Base-by-base conservation (phyloP, 768 basidiomycete species). In the Xerocomus brunneocitrinus region DNA sequence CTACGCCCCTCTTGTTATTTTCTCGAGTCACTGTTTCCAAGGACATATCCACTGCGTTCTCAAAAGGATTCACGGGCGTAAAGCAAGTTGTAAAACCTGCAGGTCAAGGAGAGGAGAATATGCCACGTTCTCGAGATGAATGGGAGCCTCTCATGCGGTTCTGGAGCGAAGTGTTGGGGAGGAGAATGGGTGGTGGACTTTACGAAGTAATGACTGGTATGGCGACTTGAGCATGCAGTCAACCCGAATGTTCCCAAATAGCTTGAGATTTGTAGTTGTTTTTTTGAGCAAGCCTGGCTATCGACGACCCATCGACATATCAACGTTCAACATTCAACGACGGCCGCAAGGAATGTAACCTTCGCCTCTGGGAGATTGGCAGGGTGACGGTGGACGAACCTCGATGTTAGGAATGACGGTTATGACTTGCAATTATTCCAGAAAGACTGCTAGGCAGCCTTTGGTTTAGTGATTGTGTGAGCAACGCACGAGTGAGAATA, bases 111-210 rank as follows among this genome's bases (percentile, higher is more conserved):
- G 64, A 66, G 5, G 72, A 74, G 59, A 87, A 83, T 14, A 95
- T 95, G 91, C 90, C 88, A 8, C 71, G 78, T 4, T 84, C 83
- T 28, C 79, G 73, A 59, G 81, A 82, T 10, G 90, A 93, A 61
- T 94, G 90, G 91, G 79, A 82, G 62, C 83, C 84, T 1, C 79
- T 94, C 43, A 93, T 95, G 89, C 73, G 77, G 53, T 92, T 93
- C 68, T 95, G 91, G 91, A 87, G 90, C 59, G 80, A 84, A 63
- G 69, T 70, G 38, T 71, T 94, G 16, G 73, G 71, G 2, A 77
- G 74, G 56, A 78, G 86, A 62, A 76, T 77, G 58, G 75, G 72
- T 9, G 79, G 83, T 5, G 87, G 83, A 9, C 60, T 88, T 54
- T 87, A 86, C 54, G 85, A 90, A 57, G 83, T 91, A 8, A 78